A percentile compares a stretch with the other conserved stretches of the same genome.
Conservation (phyloP, 768 basidiomycete species). For the Lactifluus volemus region DNA sequence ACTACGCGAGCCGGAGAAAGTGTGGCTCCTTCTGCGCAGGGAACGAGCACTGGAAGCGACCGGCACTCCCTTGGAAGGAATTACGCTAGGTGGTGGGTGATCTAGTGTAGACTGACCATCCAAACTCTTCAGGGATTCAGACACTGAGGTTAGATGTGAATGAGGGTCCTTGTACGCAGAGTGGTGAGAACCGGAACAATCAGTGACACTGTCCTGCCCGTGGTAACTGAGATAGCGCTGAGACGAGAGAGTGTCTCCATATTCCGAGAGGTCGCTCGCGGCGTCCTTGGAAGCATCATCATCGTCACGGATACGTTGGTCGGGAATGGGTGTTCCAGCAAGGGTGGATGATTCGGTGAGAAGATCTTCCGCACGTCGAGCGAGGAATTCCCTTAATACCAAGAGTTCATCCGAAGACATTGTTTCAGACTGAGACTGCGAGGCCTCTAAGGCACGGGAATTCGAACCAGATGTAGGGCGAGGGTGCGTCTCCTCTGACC, state of each 20-base stretch:
- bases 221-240: neutral
- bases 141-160: neutral
- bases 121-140: neutral
- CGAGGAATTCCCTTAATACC: slow-evolving; percentile 9
- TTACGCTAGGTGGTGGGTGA: neutral
- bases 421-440: neutral
- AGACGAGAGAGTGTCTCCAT: slow-evolving; percentile 5
- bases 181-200: too few species aligned
- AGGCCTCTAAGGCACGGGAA: neutral
- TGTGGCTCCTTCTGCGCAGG: neutral
- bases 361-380: slow-evolving; percentile 4
- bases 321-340: neutral
- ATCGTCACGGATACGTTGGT: neutral
- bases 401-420: slow-evolving; percentile 12
- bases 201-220: neutral
- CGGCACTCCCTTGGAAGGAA: neutral
- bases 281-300: neutral
- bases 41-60: neutral
- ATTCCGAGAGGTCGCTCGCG: slow-evolving; percentile 14
- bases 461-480: neutral
- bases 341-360: neutral
- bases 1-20: neutral
- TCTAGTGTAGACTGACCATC: neutral
- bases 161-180: neutral
- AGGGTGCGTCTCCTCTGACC: neutral